Percentiles rank a stretch among this genome's conserved stretches.
Conservation (phyloP, 768 basidiomycete species). For the Amanita fuliginea region DNA sequence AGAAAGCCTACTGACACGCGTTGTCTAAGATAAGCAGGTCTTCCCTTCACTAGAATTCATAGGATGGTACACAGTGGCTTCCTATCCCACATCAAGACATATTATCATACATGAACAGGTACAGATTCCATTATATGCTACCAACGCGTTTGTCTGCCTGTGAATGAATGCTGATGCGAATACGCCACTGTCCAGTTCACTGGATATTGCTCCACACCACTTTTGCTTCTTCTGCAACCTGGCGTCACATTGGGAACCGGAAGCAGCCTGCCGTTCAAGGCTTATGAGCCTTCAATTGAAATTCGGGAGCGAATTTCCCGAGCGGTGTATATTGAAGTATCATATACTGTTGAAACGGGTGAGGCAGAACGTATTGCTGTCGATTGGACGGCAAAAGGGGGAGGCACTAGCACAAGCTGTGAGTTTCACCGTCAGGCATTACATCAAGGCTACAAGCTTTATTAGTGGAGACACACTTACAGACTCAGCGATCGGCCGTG, state of each 20-base stretch:
- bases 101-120: conserved; percentile 84
- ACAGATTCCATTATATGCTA: conserved; percentile 7
- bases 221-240: conserved; percentile 71
- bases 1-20: conserved; percentile 2
- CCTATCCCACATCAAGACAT: conserved; percentile 63
- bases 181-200: conserved; percentile 48
- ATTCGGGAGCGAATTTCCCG: conserved; percentile 69
- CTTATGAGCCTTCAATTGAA: conserved; percentile 89
- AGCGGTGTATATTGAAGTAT: conserved; percentile 73
- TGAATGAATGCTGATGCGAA: conserved; percentile 1
- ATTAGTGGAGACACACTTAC: conserved; percentile 82
- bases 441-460: not conserved
- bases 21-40: conserved; percentile 80
- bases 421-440: conserved; percentile 19
- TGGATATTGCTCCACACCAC: conserved; percentile 75
- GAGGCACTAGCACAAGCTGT: conserved; percentile 75
- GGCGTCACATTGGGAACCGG: conserved; percentile 30
- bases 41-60: conserved; percentile 97
- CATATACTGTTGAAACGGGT: conserved; percentile 89
- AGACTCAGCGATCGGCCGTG: conserved; percentile 88
- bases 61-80: conserved; percentile 92
- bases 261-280: conserved; percentile 69
- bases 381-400: conserved; percentile 86
- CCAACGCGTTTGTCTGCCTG: conserved; percentile 3
- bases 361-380: conserved; percentile 99